Evolutionary conservation across 1,284 basidiomycete genomes (phyloP).

Genomic region (Heterobasidion occidentale): DNA sequence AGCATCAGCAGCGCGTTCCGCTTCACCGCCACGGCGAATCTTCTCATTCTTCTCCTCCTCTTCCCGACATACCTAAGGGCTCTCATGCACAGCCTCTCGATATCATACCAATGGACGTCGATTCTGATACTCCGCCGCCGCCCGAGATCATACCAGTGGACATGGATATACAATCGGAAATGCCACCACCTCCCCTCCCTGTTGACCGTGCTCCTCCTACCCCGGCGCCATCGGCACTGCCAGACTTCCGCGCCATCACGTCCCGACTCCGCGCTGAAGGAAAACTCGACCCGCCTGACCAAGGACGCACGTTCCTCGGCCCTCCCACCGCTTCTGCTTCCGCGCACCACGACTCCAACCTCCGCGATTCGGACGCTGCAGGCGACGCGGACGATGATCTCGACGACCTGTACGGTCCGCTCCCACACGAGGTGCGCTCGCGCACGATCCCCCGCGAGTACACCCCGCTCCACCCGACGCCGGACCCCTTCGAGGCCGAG

Average conservation of each 20-base stretch:
- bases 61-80: no score
- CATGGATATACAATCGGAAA: no score
- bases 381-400: not conserved
- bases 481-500: not conserved
- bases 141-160: no score
- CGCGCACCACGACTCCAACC: not conserved
- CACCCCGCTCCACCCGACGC: not conserved
- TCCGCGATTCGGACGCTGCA: no score
- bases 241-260: constrained; percentile 1
- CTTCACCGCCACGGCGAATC: no score
- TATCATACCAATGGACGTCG: no score
- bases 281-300: not conserved
- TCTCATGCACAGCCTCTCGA: no score
- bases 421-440: not conserved
- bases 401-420: not conserved
- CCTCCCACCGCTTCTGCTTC: not conserved
- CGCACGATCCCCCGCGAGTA: not conserved
- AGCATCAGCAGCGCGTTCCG: no score
- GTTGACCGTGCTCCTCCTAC: not conserved
- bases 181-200: not conserved
- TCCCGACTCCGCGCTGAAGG: not conserved
- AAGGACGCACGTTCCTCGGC: not conserved
- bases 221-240: not conserved
- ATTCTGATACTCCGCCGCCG: no score
- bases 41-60: no score